Evolutionary conservation across 805 yeast genomes (phyloP), one percentile per base, ranked within the genome.

Genomic region (Saturnispora sanitii): DNA sequence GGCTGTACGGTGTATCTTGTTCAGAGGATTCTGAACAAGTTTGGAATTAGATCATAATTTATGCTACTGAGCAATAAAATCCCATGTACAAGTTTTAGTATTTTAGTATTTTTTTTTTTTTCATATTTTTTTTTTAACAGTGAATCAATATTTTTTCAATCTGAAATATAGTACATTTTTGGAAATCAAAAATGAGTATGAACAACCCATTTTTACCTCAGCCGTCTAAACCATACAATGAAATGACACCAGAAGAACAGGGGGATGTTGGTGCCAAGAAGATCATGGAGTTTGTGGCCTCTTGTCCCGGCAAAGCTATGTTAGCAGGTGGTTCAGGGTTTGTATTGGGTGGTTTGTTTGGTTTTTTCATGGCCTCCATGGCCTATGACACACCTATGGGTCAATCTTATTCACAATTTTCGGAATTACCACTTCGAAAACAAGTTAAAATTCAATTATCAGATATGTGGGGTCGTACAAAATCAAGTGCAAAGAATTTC

Each of bases 301-400:
- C 95, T 5, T 90, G 98, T 65, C 96, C 96, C 0, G 97, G 96
- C 16, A 90, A 92, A 58, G 76, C 95, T 0, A 79, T 71, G 19
- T 78, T 88, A 69, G 82, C 95, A 22, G 97, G 96, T 46, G 96
- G 80, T 17, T 79, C 94, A 12, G 97, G 97, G 18, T 90, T 85
- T 62, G 88, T 80, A 29, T 75, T 90, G 28, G 97, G 97, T 64
- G 97, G 96, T 46, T 82, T 88, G 44, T 87, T 90, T 60, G 96
- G 97, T 47, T 65, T 92, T 37, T 87, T 90, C 66, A 92, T 90
- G 96, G 90, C 92, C 1, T 72, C 78, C 11, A 79, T 79, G 85
- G 77, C 88, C 0, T 85, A 83, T 55, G 95, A 84, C 60, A 85
- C 82, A 1, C 86, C 94, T 1, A 68, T 74, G 7, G 82, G 86